Percentiles rank a stretch among this genome's conserved stretches.
Evolutionary conservation across 257 asterid species (phyloP).

Genomic region (Ajuga chamaepitys): DNA sequence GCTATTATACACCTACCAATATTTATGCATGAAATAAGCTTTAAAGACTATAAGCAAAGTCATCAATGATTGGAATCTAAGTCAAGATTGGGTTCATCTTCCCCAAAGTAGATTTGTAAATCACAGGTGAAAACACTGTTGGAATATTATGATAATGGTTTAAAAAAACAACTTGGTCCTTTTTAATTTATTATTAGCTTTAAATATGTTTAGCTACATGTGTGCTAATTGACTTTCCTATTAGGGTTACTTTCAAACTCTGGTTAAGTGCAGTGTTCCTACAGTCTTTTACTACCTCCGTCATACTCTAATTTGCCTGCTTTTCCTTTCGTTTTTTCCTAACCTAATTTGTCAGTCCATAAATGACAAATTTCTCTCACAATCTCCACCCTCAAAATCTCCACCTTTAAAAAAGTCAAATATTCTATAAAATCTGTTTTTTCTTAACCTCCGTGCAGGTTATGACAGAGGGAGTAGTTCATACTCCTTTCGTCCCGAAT

Average conservation of each 20-base stretch:
- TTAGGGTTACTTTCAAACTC: neutral
- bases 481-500: no score
- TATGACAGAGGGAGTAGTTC: no score
- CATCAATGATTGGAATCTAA: constrained; percentile 21
- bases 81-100: neutral
- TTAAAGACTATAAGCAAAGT: neutral
- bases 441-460: no score
- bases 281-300: no score
- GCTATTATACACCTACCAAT: neutral
- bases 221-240: neutral
- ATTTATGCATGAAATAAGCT: neutral
- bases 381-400: no score
- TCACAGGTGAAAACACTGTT: constrained; percentile 1
- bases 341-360: no score
- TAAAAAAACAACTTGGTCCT: neutral
- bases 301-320: no score
- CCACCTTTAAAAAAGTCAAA: no score
- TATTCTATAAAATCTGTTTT: no score
- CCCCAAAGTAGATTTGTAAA: neutral
- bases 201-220: neutral
- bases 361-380: no score
- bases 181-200: neutral
- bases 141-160: neutral
- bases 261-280: neutral
- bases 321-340: no score